Percentiles rank a stretch among this genome's conserved stretches.
Conservation (phyloP, 768 basidiomycete species). For the Amanita pseudoporphyria region DNA sequence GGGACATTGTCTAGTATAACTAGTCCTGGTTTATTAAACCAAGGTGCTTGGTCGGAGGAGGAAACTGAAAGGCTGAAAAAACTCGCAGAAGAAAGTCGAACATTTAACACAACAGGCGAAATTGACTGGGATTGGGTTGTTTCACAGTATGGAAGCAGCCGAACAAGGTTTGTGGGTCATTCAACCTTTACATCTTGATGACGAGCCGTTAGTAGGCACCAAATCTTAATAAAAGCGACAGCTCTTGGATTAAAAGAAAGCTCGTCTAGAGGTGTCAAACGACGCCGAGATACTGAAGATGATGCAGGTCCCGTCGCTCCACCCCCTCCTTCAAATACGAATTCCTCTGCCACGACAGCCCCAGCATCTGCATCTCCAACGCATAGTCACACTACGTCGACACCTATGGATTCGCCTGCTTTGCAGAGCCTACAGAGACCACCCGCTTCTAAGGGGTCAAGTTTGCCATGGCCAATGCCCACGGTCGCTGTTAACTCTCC, state of each 20-base stretch:
- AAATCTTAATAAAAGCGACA: conserved; percentile 77
- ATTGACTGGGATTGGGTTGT: conserved; percentile 79
- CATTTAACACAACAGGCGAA: conserved; percentile 38
- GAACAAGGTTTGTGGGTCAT: conserved; percentile 47
- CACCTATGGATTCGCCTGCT: conserved; percentile 45
- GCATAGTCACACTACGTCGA: conserved; percentile 31
- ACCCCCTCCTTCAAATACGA: conserved; percentile 19
- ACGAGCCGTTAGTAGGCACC: conserved; percentile 40
- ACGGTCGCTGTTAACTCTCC: conserved; percentile 53
- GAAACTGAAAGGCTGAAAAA: conserved; percentile 62
- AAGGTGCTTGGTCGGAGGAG: conserved; percentile 73
- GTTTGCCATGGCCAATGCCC: conserved; percentile 63
- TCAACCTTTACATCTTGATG: neutral
- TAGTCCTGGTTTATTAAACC: conserved; percentile 36
- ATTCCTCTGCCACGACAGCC: conserved; percentile 15
- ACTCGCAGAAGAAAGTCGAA: conserved; percentile 59
- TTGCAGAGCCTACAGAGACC: conserved; percentile 33
- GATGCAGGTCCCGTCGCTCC: conserved; percentile 21
- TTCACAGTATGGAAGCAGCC: conserved; percentile 60
- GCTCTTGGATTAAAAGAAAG: conserved; percentile 72
- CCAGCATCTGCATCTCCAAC: conserved; percentile 21
- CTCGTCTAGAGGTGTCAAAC: conserved; percentile 49
- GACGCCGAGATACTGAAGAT: conserved; percentile 28
- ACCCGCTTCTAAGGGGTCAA: conserved; percentile 21
- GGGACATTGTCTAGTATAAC: conserved; percentile 20